Evolutionary conservation across 306 rosid species (phyloP), one percentile per base, ranked within the genome.

Genomic region (Vigna mungo): DNA sequence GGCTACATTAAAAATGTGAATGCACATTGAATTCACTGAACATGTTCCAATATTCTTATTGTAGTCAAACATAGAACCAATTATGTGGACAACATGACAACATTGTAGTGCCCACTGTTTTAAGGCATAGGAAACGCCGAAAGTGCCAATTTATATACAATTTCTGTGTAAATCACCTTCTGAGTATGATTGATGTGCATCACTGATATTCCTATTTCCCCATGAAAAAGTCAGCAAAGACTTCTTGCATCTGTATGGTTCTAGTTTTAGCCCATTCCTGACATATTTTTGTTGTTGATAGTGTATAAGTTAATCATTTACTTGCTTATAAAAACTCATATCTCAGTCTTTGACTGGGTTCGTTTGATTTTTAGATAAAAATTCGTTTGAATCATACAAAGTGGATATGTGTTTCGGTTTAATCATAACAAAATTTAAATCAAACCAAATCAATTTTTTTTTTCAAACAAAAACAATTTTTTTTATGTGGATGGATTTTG

Each of bases 31-130:
- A 65, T 54, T 37, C 70, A 34, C 47, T 17, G 30, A 25, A 32
- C 68, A 52, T 49, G 72, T 52, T 60, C 17, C 37, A 51, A 37
- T 9, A 61, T 71, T 41, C 58, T 12, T 60, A 4, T 34, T 56
- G 49, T 5, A 34, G 56, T 79, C 30, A 72, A 41, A 72, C 12
- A 32, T 25, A 25, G 12, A 73, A 34, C 9, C 37, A 20, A 55
- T 17, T 13, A 25, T 64, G 75, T 46, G 62, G 21, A n/a, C 67
- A 79, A 27, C 36, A 61, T 71, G 49, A 13, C 69, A 36, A 55
- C 72, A 61, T 49, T 0, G 17, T 9, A 14, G 7, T 12, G 44
- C 41, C 63, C 34, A 14, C 21, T 7, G 21, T 30, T 30, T 60
- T 32, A 16, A 15, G 44, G 23, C 46, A 15, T 32, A 30, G 46